Evolutionary conservation across 192 early-diverging fungal genomes (phyloP), one percentile per base, ranked within the genome.

Genomic region (Rhizophagus clarus): DNA sequence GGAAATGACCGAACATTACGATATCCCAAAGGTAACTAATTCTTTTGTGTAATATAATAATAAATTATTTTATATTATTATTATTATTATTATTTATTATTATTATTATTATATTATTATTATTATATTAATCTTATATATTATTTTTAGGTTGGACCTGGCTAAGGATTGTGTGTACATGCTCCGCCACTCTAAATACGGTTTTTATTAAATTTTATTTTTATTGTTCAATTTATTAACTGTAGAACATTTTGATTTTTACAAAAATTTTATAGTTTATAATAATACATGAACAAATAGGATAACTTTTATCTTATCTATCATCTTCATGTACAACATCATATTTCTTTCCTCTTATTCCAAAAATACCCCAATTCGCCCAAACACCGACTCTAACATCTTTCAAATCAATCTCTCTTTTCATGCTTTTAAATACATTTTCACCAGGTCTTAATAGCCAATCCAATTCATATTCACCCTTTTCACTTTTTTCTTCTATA

Each of bases 291-390:
- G 42, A 45, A 45, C 2, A 10, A 45, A 45, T 45, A 45, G 11
- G 0, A 5, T 45, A 45, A 2, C 11, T 12, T 45, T 45, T 2
- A 12, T 56, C 17, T 20, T 56, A 56, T 37, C 40, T 32, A 32
- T 86, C 75, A 14, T 81, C 83, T n/a, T 71, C 45, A 49, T 76
- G 47, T 31, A 74, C 87, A 9, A 95, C 91, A 84, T 95, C 94
- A 86, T 95, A 95, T 60, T 89, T 87, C 83, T 94, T 93, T 63
- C 93, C 94, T 72, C 94, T 90, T 81, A 95, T 90, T 40, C 89
- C 92, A 85, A 91, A 95, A 74, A 95, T 91, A 31, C 92, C 93
- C 91, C 92, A 93, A 83, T 95, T 95, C 68, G 92, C 89, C 77
- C 89, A 90, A 15, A 92, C 89, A 67, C 87, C 88, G 74, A 94